Evolutionary conservation across 2,329 filamentous ascomycete species (phyloP).

Genomic region (Graphilbum sp.): DNA sequence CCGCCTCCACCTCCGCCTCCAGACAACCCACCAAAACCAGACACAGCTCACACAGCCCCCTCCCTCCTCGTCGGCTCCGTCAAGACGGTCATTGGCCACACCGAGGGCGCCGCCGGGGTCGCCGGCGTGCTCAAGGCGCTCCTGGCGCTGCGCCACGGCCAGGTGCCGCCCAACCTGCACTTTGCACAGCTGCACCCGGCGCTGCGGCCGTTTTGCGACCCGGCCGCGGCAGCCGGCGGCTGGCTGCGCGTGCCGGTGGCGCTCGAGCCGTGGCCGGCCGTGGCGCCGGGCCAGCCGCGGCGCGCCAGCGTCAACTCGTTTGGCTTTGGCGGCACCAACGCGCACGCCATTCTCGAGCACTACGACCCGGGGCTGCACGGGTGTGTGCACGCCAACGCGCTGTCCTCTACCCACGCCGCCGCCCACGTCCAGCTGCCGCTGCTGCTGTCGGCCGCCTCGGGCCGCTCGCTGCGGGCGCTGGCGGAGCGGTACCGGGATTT

Average conservation of each 20-base stretch:
- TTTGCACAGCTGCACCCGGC: constrained; percentile 27
- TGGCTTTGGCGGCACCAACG: constrained; percentile 21
- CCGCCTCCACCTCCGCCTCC: too few relatives aligned
- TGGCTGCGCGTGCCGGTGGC: constrained; percentile 17
- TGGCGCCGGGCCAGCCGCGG: constrained; percentile 3
- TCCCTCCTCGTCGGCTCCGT: constrained; percentile 18
- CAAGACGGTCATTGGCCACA: constrained; percentile 28
- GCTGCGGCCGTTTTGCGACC: constrained; percentile 27
- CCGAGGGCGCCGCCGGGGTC: constrained; percentile 28
- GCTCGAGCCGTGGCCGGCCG: constrained; percentile 16
- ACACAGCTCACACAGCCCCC: too few relatives aligned
- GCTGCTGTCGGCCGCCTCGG: background rate
- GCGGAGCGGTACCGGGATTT: background rate
- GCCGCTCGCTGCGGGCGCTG: background rate
- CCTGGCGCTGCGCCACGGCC: constrained; percentile 20
- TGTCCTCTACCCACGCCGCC: too few relatives aligned
- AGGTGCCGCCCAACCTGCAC: constrained; percentile 20
- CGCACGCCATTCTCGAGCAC: constrained; percentile 16
- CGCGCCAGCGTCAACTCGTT: constrained; percentile 27
- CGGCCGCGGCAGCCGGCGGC: too few relatives aligned
- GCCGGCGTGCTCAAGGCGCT: constrained; percentile 26
- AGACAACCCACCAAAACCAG: too few relatives aligned
- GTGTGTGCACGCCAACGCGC: too few relatives aligned
- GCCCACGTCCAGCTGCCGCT: background rate
- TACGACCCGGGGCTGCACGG: constrained; percentile 12